Conservation (phyloP, 1,284 basidiomycete species). For the Irpex sp. region DNA sequence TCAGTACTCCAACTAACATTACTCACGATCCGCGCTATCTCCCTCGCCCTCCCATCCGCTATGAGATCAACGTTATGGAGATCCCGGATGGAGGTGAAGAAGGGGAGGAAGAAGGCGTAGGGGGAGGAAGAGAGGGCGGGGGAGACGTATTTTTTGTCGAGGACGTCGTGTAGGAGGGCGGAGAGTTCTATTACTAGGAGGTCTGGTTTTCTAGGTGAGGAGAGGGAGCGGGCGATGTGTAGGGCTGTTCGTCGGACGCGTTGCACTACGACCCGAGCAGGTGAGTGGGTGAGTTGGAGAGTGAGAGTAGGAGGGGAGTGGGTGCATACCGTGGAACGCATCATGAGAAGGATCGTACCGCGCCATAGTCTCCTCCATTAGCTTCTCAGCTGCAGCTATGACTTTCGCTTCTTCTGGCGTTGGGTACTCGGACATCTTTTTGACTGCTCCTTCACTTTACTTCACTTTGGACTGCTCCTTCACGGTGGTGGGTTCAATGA, state of each 20-base stretch:
- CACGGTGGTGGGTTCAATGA: no score
- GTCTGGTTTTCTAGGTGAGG: slow-evolving; percentile 40
- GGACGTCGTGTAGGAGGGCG: slow-evolving; percentile 84
- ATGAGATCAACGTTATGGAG: slow-evolving; percentile 48
- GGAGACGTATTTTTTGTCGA: slow-evolving; percentile 80
- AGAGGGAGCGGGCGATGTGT: slow-evolving; percentile 50
- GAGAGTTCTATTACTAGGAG: slow-evolving; percentile 76
- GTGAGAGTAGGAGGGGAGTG: neutral
- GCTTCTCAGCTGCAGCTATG: slow-evolving; percentile 55
- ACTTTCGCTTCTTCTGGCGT: slow-evolving; percentile 34
- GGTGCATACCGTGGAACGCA: slow-evolving; percentile 69
- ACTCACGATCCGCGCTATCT: slow-evolving; percentile 62
- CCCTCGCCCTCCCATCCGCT: slow-evolving; percentile 50
- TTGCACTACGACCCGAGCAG: slow-evolving; percentile 46
- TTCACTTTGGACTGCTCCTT: no score
- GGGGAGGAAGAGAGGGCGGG: slow-evolving; percentile 53
- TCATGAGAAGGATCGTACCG: slow-evolving; percentile 90
- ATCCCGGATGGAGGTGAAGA: slow-evolving; percentile 46
- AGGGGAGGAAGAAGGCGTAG: slow-evolving; percentile 60
- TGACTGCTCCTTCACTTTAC: neutral
- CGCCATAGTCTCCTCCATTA: slow-evolving; percentile 76
- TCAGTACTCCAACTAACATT: slow-evolving; percentile 88
- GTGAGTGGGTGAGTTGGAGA: no score
- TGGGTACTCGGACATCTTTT: slow-evolving; percentile 25
- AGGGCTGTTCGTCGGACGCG: slow-evolving; percentile 78